Base-by-base conservation (phyloP, 768 basidiomycete genomes). In the Leccinum sublutescens region DNA sequence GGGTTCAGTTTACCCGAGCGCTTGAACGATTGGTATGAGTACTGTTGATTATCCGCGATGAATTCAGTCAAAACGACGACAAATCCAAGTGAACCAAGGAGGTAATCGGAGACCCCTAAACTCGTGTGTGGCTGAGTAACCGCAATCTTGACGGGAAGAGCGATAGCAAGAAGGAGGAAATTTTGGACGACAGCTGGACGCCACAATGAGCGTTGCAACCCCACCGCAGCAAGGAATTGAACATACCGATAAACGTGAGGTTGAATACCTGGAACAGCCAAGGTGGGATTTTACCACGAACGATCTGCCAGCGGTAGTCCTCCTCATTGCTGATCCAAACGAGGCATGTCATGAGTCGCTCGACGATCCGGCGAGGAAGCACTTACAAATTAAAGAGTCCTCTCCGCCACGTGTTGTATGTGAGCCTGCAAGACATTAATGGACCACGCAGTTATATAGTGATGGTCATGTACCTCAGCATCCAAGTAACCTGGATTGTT, bases 11-110 rank as follows among this genome's bases (percentile, higher is more conserved):
- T 77, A 62, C 62, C 68, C 60, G 75, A 17, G 71, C 71, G 84
- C 72, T 98, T 98, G 74, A 86, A 89, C 0, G 82, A 82, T 62
- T 93, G 91, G 74, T 80, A 96, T 3, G 88, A 84, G 73, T 84
- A 95, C 66, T 98, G 96, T 70, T 95, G 92, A 64, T 95, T 94
- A 72, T 98, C 96, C 4, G 95, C 83, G 1, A 82, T 85, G 75
- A 91, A 93, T 69, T 98, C 95, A 36, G 85, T 62, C 2, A 76
- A 79, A 49, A 96, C 71, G 15, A 84, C 75, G 15, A 80, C 56
- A 8, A 96, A 73, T 3, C 87, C 85, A 4, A 87, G 68, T 0
- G 72, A 64, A 7, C 84, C 80, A 31, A 97, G 82, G 23, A 79
- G 50, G 63, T 82, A 81, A 66, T 98, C 95, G 7, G 86, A 82